phyloP scores from a whole-genome alignment of 352 stramenopile species.

The Pythium pyrilobum region DNA sequence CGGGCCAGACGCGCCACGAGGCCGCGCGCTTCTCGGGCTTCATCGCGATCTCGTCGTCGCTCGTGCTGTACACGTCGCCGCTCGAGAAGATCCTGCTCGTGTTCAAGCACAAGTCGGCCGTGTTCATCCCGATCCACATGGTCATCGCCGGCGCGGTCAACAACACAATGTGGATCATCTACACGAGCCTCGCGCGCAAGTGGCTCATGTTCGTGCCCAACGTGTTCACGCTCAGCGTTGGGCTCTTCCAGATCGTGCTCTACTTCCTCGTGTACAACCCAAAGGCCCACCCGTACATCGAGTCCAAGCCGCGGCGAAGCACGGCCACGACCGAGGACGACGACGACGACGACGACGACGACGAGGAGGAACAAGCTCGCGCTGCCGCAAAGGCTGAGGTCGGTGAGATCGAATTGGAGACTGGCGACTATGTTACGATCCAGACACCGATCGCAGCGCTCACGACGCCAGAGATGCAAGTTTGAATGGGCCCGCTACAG shows the following conservation, averaged over 20 bases:
- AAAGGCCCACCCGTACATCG: slow-evolving; percentile 31
- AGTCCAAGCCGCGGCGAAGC: too few relatives aligned
- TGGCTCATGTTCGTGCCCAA: slow-evolving; percentile 52
- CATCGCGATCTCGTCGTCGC: slow-evolving; percentile 28
- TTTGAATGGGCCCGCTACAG: too few relatives aligned
- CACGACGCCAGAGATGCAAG: too few relatives aligned
- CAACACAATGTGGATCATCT: slow-evolving; percentile 43
- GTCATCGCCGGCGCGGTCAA: slow-evolving; percentile 36
- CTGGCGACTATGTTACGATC: too few relatives aligned
- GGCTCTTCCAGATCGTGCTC: slow-evolving; percentile 25
- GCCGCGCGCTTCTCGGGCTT: slow-evolving; percentile 26
- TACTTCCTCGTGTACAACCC: slow-evolving; percentile 38
- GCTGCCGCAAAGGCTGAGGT: too few relatives aligned
- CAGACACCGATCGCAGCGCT: too few relatives aligned
- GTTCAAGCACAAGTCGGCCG: slow-evolving; percentile 32
- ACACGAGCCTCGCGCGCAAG: slow-evolving; percentile 28
- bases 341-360: slow-evolving; percentile 25
- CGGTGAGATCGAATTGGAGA: too few relatives aligned
- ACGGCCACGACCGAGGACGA: neutral
- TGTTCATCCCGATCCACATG: slow-evolving; percentile 47
- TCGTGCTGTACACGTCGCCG: slow-evolving; percentile 48
- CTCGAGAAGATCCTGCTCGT: slow-evolving; percentile 44
- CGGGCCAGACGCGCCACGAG: slow-evolving; percentile 19
- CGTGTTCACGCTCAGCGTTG: slow-evolving; percentile 21
- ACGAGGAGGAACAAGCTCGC: too few relatives aligned